A percentile compares a stretch with the other conserved stretches of the same genome.
These are phyloP conservation scores for Nematocida ausubeli DNA, from an alignment of 371 early-diverging fungal species.

Conservation along the genomic window DNA sequence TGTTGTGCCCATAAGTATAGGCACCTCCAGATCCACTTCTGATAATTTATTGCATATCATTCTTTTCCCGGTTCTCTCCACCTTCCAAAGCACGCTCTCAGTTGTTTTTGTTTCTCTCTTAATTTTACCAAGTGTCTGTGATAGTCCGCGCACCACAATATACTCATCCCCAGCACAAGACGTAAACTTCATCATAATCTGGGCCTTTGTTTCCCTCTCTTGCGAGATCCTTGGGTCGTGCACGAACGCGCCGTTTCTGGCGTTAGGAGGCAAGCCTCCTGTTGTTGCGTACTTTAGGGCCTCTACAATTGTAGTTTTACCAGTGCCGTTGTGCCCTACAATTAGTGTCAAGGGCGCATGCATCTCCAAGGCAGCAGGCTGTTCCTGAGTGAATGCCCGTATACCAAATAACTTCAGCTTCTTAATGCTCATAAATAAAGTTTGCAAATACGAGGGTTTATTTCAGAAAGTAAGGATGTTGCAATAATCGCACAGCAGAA, in stretches of 20 bases:
- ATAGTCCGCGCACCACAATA: constrained; percentile 75
- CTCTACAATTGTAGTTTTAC: constrained; percentile 98
- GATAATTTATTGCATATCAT: constrained; percentile 74
- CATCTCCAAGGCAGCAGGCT: constrained; percentile 77
- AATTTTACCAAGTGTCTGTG: constrained; percentile 73
- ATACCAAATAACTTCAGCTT: constrained; percentile 82
- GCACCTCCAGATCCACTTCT: constrained; percentile 79
- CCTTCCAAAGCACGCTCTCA: constrained; percentile 73
- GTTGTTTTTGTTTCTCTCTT: constrained; percentile 74
- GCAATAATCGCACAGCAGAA: constrained; percentile 84
- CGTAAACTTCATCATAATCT: constrained; percentile 79
- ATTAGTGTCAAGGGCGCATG: constrained; percentile 90
- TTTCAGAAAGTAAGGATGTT: constrained; percentile 78
- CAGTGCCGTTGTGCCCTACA: constrained; percentile 92
- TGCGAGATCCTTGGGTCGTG: constrained; percentile 85
- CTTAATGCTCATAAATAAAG: constrained; percentile 32
- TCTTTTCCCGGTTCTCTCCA: constrained; percentile 53
- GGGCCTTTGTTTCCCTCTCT: constrained; percentile 81
- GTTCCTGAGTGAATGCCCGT: constrained; percentile 80
- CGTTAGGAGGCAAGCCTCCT: constrained; percentile 86
- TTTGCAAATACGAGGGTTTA: no score
- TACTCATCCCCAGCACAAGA: constrained; percentile 74
- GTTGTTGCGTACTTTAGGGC: constrained; percentile 91
- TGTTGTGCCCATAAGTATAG: constrained; percentile 78
- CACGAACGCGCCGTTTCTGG: constrained; percentile 79